Conservation (phyloP, 345 rosid species). For the Boechera retrofracta region DNA sequence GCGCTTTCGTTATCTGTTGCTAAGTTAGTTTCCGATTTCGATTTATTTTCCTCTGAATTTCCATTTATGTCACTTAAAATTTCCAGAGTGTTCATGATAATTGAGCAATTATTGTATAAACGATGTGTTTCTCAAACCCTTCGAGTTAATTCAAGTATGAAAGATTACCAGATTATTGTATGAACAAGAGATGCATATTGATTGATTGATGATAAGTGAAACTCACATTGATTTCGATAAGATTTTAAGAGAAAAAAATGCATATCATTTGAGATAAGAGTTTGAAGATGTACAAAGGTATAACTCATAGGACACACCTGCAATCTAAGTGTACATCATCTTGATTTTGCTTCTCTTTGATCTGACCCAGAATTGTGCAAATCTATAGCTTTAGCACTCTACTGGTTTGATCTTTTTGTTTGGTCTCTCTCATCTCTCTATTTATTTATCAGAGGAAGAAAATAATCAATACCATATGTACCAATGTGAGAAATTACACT, state of each 20-base stretch:
- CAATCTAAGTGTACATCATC: slow-evolving; percentile 21
- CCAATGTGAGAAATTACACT: slow-evolving; percentile 39
- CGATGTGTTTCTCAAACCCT: slow-evolving; percentile 20
- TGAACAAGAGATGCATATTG: slow-evolving; percentile 1
- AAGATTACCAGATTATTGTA: neutral
- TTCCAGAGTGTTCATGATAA: slow-evolving; percentile 16
- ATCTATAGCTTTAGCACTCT: slow-evolving; percentile 22
- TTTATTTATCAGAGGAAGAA: slow-evolving; percentile 23
- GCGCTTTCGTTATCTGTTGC: slow-evolving; percentile 21
- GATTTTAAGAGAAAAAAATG: neutral
- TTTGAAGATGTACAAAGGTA: slow-evolving; percentile 9
- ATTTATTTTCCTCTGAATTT: neutral
- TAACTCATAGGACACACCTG: slow-evolving; percentile 25
- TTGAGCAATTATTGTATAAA: slow-evolving; percentile 27
- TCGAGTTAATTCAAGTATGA: slow-evolving; percentile 19
- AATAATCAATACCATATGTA: slow-evolving; percentile 15
- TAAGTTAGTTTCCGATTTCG: slow-evolving; percentile 19
- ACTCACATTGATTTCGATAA: slow-evolving; percentile 29
- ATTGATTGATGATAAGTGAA: slow-evolving; percentile 12
- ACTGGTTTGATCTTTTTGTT: slow-evolving; percentile 12
- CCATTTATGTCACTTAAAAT: neutral
- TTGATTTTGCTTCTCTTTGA: slow-evolving; percentile 11
- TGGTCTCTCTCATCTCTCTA: slow-evolving; percentile 6
- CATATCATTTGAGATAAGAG: slow-evolving; percentile 21
- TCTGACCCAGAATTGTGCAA: slow-evolving; percentile 26